Conservation (phyloP, 2,329 filamentous ascomycete species). For the Fusarium brachygibbosum region DNA sequence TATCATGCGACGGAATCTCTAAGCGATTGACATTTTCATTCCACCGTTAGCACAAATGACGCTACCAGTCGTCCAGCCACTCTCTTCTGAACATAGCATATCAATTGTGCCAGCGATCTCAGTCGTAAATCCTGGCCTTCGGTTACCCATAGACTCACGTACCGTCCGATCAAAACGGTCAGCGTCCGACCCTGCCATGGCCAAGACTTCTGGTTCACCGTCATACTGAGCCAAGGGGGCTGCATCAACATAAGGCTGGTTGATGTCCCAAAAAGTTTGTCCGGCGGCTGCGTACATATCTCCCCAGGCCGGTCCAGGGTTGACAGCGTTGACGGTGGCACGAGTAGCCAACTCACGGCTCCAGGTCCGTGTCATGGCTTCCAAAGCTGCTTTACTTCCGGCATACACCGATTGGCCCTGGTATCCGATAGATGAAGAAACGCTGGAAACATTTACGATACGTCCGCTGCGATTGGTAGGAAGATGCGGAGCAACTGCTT, state of each 20-base stretch:
- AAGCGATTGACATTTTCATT: conserved; percentile 57
- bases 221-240: conserved; percentile 54
- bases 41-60: conserved; percentile 78
- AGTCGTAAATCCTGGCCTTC: conserved; percentile 53
- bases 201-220: conserved; percentile 51
- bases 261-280: conserved; percentile 54
- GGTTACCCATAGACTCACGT: conserved; percentile 52
- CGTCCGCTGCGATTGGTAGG: conserved; percentile 73
- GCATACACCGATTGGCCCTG: conserved; percentile 69
- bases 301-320: conserved; percentile 68
- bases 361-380: conserved; percentile 72
- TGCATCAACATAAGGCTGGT: conserved; percentile 56
- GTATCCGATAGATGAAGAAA: conserved; percentile 67
- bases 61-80: conserved; percentile 77
- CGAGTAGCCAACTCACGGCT: conserved; percentile 67
- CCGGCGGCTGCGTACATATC: conserved; percentile 63
- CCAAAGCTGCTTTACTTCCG: conserved; percentile 69
- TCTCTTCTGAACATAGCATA: conserved; percentile 77
- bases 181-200: conserved; percentile 50
- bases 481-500: conserved; percentile 78
- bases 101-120: conserved; percentile 79
- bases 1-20: conserved; percentile 6
- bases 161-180: conserved; percentile 53
- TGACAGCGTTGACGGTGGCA: conserved; percentile 69
- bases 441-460: conserved; percentile 69